Percentiles rank a stretch among this genome's conserved stretches.
Conservation (phyloP, 108 stramenopile genomes). For the Hondaea fermentalgiana region DNA sequence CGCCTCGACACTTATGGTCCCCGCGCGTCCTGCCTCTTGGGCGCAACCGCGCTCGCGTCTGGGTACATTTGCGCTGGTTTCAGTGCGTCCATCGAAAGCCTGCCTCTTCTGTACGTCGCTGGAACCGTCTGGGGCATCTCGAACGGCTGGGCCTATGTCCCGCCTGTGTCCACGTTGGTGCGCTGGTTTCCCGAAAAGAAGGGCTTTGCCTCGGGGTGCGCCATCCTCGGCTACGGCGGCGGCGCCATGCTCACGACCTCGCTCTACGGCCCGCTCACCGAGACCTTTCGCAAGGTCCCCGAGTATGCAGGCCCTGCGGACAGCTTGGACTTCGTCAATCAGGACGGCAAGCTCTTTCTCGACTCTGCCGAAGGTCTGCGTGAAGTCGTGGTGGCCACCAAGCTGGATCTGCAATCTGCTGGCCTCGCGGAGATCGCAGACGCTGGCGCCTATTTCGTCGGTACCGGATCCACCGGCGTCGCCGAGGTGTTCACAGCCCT, state of each 20-base stretch:
- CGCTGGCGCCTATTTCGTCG: constrained; percentile 48
- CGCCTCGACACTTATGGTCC: constrained; percentile 60
- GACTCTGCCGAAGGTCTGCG: constrained; percentile 48
- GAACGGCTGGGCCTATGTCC: constrained; percentile 47
- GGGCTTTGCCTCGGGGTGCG: constrained; percentile 65
- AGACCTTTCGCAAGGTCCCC: constrained; percentile 53
- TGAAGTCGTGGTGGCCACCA: constrained; percentile 40
- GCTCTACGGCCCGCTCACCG: constrained; percentile 51
- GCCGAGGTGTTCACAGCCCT: constrained; percentile 46
- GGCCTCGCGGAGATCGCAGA: constrained; percentile 10
- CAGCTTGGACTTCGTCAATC: neutral
- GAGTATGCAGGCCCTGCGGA: constrained; percentile 40
- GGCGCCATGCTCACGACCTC: constrained; percentile 71
- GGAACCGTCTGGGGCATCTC: constrained; percentile 68
- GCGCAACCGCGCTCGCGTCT: constrained; percentile 37
- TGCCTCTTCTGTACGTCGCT: constrained; percentile 67
- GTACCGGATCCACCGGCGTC: constrained; percentile 56
- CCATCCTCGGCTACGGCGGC: constrained; percentile 69
- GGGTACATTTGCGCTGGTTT: constrained; percentile 36
- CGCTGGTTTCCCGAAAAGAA: constrained; percentile 75
- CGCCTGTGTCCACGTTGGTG: constrained; percentile 65
- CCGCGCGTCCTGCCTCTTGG: constrained; percentile 40
- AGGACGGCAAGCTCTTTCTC: constrained; percentile 19
- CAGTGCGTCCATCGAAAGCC: constrained; percentile 52
- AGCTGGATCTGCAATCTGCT: constrained; percentile 22